Base-by-base conservation (phyloP, 2,329 filamentous ascomycete genomes). In the Teratosphaeria destructans region DNA sequence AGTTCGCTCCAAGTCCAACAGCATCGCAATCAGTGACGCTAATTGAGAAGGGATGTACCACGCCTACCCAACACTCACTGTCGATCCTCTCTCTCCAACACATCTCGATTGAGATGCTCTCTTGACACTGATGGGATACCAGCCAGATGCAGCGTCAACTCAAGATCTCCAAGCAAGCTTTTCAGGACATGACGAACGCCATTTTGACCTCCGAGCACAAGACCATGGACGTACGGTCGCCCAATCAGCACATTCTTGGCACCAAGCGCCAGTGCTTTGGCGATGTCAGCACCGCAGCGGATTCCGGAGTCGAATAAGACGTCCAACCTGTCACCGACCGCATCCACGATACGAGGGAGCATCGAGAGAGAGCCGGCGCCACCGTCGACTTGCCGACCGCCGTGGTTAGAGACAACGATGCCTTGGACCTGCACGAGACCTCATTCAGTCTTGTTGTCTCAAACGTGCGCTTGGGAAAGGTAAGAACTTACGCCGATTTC, bases 331-430 rank as follows among this genome's bases (percentile, higher is more conserved):
- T 75, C 72, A 14, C 74, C 81, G 0, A 84, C 84, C 0, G 82
- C 82, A 8, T 85, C 81, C 59, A 83, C 81, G 60, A 87, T 83
- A 63, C 84, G 78, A 0, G 82, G 80, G 54, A 87, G 72, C 68
- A 84, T 68, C 70, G 83, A 77, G 54, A 82, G 67, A 54, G 75
- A 78, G 8, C 74, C 75, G 52, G 79, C 76, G 1, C 76, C 37
- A 16, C 55, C 55, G 39, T 56, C 55, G 14, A 56, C 55, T 39
- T 56, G 55, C 10, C 55, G 27, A 19, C 55, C 55, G 26, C 55
- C 55, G 32, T 75, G 78, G 60, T 81, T 81, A 6, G 74, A 76
- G 12, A 81, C 77, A 8, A 81, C 73, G 56, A 81, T 78, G 0
- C 78, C 79, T 54, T 78, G 71, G 47, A 54, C 34, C 53, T 54